Evolutionary conservation across 2,329 filamentous ascomycete genomes (phyloP).

Genomic region (Coniochaeta ligniaria): DNA sequence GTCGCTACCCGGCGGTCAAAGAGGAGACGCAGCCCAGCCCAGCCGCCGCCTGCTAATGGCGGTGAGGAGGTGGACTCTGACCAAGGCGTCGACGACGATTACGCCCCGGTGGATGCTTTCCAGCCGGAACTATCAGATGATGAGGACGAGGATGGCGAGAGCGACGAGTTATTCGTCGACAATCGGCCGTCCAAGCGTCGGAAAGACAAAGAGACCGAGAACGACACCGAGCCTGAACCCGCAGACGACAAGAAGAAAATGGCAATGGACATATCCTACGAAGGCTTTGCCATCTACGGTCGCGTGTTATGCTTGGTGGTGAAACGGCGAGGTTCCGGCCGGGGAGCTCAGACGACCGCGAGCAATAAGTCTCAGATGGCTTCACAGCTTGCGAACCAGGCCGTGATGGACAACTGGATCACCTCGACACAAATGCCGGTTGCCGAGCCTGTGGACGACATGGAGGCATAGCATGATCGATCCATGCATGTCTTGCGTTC

Average conservation of each 20-base stretch:
- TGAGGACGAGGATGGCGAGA: conserved; percentile 21
- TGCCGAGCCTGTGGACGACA: conserved; percentile 19
- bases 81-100: conserved; percentile 12
- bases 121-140: conserved; percentile 13
- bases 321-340: conserved; percentile 49
- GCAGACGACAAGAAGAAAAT: conserved; percentile 85
- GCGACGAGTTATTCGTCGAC: conserved; percentile 25
- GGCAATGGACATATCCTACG: conserved; percentile 77
- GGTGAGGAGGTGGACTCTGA: conserved; percentile 25
- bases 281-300: conserved; percentile 93
- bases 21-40: conserved; percentile 19
- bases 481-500: background rate
- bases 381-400: conserved; percentile 44
- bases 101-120: conserved; percentile 6
- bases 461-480: background rate
- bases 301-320: conserved; percentile 88
- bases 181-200: conserved; percentile 38
- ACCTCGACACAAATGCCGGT: conserved; percentile 63
- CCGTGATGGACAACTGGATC: conserved; percentile 81
- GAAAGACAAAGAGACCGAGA: conserved; percentile 24
- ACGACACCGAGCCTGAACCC: conserved; percentile 21
- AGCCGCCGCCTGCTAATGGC: conserved; percentile 17
- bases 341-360: conserved; percentile 12
- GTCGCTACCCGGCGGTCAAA: conserved; percentile 21
- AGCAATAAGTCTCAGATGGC: conserved; percentile 7